Percentiles rank a stretch among this genome's conserved stretches.
Evolutionary conservation across 208 protist species (phyloP).

Genomic region (Leishmania braziliensis): DNA sequence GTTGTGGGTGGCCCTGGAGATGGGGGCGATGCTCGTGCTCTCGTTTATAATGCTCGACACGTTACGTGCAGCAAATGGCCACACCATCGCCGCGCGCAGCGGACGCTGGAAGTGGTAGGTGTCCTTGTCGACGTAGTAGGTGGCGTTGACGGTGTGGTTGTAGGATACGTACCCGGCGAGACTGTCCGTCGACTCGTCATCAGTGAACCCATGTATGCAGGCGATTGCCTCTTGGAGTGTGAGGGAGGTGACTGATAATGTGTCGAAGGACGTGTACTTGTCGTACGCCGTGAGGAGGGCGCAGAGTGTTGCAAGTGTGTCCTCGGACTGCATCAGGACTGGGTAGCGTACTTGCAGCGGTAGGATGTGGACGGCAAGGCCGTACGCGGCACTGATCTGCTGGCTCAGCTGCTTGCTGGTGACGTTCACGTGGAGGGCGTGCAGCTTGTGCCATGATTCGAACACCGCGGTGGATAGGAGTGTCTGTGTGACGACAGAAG

Average conservation of each 20-base stretch:
- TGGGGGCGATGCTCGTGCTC: neutral
- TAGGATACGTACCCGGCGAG: conserved; percentile 14
- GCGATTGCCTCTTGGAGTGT: neutral
- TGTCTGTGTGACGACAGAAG: conserved; percentile 6
- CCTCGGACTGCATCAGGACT: conserved; percentile 1
- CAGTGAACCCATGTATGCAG: conserved; percentile 14
- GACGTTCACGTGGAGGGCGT: neutral
- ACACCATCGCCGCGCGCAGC: neutral
- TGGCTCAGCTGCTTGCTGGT: neutral
- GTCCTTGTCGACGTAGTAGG: conserved; percentile 9
- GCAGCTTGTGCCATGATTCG: neutral
- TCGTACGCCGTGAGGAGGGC: conserved; percentile 9
- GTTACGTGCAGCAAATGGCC: conserved; percentile 1
- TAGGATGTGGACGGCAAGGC: neutral
- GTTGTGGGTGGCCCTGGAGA: conserved; percentile 1
- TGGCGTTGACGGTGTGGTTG: conserved; percentile 15
- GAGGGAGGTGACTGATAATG: neutral
- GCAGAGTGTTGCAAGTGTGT: conserved; percentile 3
- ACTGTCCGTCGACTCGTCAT: neutral
- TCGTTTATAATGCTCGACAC: neutral
- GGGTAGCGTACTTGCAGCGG: conserved; percentile 1
- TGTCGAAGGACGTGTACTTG: neutral
- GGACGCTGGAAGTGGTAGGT: conserved; percentile 13
- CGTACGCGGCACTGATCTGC: neutral
- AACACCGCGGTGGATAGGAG: neutral